phyloP scores from a whole-genome alignment of 306 rosid species.

The Trifolium pratense region DNA sequence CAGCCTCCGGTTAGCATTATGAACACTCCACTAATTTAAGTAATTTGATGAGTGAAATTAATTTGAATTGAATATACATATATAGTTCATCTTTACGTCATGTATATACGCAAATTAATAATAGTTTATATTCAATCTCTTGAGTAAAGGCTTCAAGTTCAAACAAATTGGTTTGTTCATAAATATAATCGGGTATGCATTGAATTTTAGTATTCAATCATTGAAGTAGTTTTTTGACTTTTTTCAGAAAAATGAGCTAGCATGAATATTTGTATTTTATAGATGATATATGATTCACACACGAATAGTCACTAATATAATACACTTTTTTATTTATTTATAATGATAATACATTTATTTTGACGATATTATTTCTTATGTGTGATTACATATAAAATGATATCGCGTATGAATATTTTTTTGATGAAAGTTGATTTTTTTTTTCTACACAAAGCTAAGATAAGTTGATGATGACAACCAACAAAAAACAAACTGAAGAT shows the following conservation, averaged over 20 bases:
- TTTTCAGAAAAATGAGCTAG: background rate
- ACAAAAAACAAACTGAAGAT: slow-evolving; percentile 13
- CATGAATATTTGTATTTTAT: background rate
- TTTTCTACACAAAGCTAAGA: background rate
- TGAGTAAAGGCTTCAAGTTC: background rate
- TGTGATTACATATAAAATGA: slow-evolving; percentile 21
- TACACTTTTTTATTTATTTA: no score
- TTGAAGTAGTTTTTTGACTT: slow-evolving; percentile 32
- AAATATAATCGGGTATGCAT: slow-evolving; percentile 14
- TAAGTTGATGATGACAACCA: slow-evolving; percentile 30
- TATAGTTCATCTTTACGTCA: background rate
- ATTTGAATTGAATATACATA: background rate
- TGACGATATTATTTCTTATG: background rate
- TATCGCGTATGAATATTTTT: background rate
- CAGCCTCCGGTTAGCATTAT: no score
- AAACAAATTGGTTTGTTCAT: slow-evolving; percentile 22
- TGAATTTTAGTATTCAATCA: slow-evolving; percentile 33
- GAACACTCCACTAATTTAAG: background rate
- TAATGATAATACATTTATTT: no score
- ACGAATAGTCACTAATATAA: background rate
- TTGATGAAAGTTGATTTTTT: background rate
- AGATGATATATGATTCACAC: slow-evolving; percentile 1
- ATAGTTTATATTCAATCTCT: background rate
- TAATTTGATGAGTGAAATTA: background rate
- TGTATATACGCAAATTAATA: background rate